Evolutionary conservation across 2,329 filamentous ascomycete genomes (phyloP).

Genomic region (Colletotrichum eleusines): DNA sequence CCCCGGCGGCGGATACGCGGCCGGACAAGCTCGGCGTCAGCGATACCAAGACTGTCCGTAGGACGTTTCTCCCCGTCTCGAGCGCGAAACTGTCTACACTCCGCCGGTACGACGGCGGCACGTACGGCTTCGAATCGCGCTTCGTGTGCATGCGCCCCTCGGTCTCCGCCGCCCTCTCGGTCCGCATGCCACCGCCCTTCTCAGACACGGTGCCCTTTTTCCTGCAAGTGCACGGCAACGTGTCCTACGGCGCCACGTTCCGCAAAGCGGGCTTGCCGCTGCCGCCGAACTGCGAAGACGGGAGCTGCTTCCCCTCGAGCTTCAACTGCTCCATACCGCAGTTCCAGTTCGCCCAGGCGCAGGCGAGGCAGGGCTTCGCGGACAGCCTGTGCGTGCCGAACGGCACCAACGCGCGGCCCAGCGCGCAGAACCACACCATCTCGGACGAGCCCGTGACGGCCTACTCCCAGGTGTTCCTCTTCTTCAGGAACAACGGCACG

Average conservation of each 20-base stretch:
- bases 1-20: neutral
- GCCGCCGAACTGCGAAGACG: neutral
- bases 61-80: slow-evolving; percentile 7
- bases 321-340: slow-evolving; percentile 19
- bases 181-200: neutral
- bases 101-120: neutral
- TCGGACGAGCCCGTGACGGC: neutral
- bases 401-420: slow-evolving; percentile 8
- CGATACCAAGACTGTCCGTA: neutral
- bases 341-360: slow-evolving; percentile 9
- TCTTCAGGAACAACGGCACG: slow-evolving; percentile 21
- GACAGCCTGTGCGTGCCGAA: slow-evolving; percentile 15
- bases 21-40: neutral
- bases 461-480: neutral
- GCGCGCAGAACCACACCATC: slow-evolving; percentile 16
- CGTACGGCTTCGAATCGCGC: slow-evolving; percentile 14
- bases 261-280: neutral
- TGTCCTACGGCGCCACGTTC: slow-evolving; percentile 2
- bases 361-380: neutral
- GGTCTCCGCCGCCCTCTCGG: neutral
- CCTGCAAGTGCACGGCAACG: neutral
- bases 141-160: slow-evolving; percentile 20
- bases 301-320: slow-evolving; percentile 6
- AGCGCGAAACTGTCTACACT: neutral
- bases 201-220: slow-evolving; percentile 7